Evolutionary conservation across 2,329 filamentous ascomycete species (phyloP), one percentile per base, ranked within the genome.

Genomic region (Botrytis deweyae): DNA sequence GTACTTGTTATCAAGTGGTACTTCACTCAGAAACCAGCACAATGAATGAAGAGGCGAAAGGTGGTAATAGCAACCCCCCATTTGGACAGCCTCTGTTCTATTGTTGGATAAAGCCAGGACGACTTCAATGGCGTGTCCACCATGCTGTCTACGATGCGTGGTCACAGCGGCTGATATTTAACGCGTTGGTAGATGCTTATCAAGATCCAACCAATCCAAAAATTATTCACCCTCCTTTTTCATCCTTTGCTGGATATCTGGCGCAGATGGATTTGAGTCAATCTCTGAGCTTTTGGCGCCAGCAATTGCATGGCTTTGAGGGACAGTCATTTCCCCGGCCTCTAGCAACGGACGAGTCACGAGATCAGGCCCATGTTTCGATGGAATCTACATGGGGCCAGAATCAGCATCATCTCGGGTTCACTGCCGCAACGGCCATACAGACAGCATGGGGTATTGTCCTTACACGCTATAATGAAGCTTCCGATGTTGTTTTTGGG

Each of bases 401-500:
- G n/a, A 33, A 29, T 29, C 52, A 55, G 6, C 52, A 29, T n/a
- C 52, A 55, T 58, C n/a, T 58, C 52, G 52, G 52, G n/a, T 58
- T 29, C 7, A 58, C 52, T 7, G n/a, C 52, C 14, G 52, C 52
- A 58, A 58, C 52, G n/a, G 52, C 52, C n/a, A 58, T 58, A 29
- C 52, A 58, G 16, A 58, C 52, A 29, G 83, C 83, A 3, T 85
- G 83, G 84, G 82, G 82, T 8, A 74, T 85, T 20, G 79, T 83
- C 1, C 79, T 82, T 0, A 80, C 81, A 3, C 75, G 81, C 8
- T 84, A 84, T 70, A 80, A 83, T 63, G 81, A 80, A 5, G 77
- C 80, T 33, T 73, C 81, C 9, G 83, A 85, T 73, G 80, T 84
- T 46, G 77, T 84, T 20, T 84, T 85, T 72, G 84, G 84, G 7